A percentile compares a stretch with the other conserved stretches of the same genome.
Conservation (phyloP, 805 yeast genomes). For the Komagataella pastoris region DNA sequence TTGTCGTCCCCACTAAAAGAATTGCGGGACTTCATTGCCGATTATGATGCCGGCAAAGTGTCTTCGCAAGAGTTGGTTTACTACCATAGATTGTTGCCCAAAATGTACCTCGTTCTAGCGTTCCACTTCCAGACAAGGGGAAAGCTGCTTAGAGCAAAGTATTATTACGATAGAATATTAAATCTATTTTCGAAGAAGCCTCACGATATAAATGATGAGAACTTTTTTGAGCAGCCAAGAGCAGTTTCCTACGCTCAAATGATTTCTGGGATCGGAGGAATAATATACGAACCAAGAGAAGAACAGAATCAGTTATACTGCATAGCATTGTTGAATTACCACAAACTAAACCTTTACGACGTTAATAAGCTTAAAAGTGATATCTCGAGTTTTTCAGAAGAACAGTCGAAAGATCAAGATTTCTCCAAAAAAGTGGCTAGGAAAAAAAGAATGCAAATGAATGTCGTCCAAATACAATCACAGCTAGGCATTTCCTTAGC, state of each 20-base stretch:
- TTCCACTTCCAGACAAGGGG: not conserved
- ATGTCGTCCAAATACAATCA: not conserved
- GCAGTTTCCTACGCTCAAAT: not conserved
- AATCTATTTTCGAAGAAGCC: not conserved
- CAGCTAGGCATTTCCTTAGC: not conserved
- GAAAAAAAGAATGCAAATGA: not conserved
- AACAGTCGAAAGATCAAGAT: not conserved
- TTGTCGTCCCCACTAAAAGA: not conserved
- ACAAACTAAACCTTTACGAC: not conserved
- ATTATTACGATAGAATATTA: not conserved
- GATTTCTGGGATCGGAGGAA: not conserved
- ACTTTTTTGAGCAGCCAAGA: not conserved
- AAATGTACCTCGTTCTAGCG: not conserved
- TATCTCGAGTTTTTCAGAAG: not conserved
- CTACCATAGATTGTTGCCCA: not conserved
- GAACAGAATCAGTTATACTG: not conserved
- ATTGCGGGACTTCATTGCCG: not conserved
- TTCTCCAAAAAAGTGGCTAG: not conserved
- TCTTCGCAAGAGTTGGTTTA: not conserved
- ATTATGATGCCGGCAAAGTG: not conserved
- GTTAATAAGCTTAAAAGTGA: not conserved
- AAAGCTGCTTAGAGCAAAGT: not conserved
- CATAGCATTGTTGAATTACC: not conserved
- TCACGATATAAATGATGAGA: not conserved
- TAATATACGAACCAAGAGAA: not conserved